Evolutionary conservation across 495 filamentous ascomycete species (phyloP).

Genomic region (Hapsidospora chrysogenum): DNA sequence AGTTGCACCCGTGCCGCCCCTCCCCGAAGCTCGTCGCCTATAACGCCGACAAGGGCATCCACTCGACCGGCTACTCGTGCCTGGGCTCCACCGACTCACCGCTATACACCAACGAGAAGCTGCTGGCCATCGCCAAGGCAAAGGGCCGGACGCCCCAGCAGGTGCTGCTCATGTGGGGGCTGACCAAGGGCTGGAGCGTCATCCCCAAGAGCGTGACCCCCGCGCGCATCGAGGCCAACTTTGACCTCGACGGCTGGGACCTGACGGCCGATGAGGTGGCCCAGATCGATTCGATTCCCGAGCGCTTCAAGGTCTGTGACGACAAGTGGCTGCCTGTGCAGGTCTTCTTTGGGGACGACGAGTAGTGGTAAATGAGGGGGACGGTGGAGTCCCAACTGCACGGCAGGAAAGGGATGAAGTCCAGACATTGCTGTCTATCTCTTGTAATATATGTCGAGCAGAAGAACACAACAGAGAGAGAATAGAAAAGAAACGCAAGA

Average conservation of each 20-base stretch:
- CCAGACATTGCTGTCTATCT: too few relatives aligned
- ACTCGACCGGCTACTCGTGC: conserved; percentile 51
- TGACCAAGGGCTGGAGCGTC: conserved; percentile 57
- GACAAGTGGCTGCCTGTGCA: conserved; percentile 57
- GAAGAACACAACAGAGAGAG: too few relatives aligned
- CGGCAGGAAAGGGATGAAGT: too few relatives aligned
- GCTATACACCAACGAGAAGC: conserved; percentile 41
- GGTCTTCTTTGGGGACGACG: conserved; percentile 81
- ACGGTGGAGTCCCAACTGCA: too few relatives aligned
- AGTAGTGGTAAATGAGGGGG: too few relatives aligned
- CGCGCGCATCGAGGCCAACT: conserved; percentile 46
- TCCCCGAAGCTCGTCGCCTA: conserved; percentile 67
- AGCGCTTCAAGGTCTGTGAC: conserved; percentile 59
- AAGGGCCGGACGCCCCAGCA: conserved; percentile 54
- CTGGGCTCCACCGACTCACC: conserved; percentile 39
- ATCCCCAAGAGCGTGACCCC: conserved; percentile 54
- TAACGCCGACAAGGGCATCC: conserved; percentile 49
- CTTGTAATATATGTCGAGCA: too few relatives aligned
- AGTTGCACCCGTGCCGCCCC: conserved; percentile 72
- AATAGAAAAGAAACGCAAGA: too few relatives aligned
- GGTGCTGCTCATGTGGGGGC: conserved; percentile 50
- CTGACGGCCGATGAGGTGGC: conserved; percentile 47
- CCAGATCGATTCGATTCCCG: conserved; percentile 43
- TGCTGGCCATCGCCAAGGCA: conserved; percentile 42
- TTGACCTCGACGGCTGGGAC: conserved; percentile 46